Conservation (phyloP, 345 rosid species). For the Gossypium anomalum region DNA sequence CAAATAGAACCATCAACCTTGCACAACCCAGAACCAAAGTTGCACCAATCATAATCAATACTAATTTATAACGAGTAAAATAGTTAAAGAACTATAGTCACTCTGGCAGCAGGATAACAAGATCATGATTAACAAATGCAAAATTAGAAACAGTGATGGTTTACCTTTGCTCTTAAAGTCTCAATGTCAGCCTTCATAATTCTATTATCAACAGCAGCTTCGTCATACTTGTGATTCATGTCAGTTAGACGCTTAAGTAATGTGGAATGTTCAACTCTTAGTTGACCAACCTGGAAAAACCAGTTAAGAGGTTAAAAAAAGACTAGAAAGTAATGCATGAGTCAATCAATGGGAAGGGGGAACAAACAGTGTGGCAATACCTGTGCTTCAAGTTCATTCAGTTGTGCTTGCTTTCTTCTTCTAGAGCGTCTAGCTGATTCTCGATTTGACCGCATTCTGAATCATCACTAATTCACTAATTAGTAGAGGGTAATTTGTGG, state of each 20-base stretch:
- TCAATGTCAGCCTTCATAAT: constrained; percentile 95
- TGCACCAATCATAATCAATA: constrained; percentile 10
- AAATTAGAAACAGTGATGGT: background rate
- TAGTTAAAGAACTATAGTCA: background rate
- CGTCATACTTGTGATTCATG: constrained; percentile 71
- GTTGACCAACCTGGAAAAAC: constrained; percentile 60
- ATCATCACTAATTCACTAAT: constrained; percentile 22
- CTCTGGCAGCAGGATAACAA: background rate
- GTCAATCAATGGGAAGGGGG: background rate
- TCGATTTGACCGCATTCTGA: constrained; percentile 93
- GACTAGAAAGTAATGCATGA: background rate
- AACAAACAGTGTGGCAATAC: constrained; percentile 30
- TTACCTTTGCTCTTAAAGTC: constrained; percentile 84
- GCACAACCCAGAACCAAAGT: constrained; percentile 7
- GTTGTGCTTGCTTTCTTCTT: constrained; percentile 82
- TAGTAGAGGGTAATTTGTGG: background rate
- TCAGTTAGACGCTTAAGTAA: constrained; percentile 63
- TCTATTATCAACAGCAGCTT: constrained; percentile 77
- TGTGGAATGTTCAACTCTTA: constrained; percentile 70
- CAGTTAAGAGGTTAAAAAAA: background rate
- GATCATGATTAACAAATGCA: background rate
- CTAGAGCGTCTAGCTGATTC: constrained; percentile 99
- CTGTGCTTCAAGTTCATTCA: constrained; percentile 89
- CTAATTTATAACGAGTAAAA: background rate
- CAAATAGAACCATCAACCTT: constrained; percentile 16